Conservation (phyloP, 176 grass and related monocot species). For the Areca catechu region DNA sequence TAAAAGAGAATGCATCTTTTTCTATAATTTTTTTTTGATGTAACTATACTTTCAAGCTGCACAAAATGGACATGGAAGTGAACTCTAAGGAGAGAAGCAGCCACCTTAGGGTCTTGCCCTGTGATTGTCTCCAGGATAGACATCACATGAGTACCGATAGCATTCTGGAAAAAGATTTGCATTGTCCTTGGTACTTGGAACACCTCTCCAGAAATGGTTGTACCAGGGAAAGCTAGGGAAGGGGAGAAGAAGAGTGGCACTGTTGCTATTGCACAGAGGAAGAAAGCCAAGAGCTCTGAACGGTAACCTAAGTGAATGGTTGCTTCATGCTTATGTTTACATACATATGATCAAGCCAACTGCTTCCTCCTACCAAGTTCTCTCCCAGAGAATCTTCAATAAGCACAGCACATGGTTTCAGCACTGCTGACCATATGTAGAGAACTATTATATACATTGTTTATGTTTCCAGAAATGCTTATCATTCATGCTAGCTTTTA, state of each 20-base stretch:
- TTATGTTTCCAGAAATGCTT: not conserved
- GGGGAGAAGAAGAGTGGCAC: conserved; percentile 29
- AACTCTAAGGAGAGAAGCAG: conserved; percentile 72
- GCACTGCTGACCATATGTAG: not conserved
- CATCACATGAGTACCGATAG: conserved; percentile 63
- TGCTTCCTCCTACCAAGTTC: conserved; percentile 32
- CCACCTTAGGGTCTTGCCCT: conserved; percentile 39
- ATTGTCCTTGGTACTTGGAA: conserved; percentile 33
- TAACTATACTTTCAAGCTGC: conserved; percentile 33
- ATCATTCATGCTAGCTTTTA: too few species aligned
- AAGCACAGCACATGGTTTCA: not conserved
- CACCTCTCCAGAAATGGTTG: conserved; percentile 27
- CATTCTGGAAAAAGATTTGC: conserved; percentile 45
- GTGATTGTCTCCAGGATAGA: conserved; percentile 51
- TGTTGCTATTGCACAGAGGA: conserved; percentile 23
- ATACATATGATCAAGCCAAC: conserved; percentile 1
- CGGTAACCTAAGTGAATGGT: conserved; percentile 6
- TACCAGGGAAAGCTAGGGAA: conserved; percentile 34
- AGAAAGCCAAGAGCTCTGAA: conserved; percentile 35
- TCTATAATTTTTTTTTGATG: not conserved
- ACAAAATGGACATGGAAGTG: conserved; percentile 78
- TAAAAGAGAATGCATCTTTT: not conserved
- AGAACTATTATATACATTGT: not conserved
- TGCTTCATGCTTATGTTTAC: conserved; percentile 27
- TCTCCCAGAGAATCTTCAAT: not conserved